Percentiles rank a stretch among this genome's conserved stretches.
These are phyloP conservation scores for Jamesozyma lodderae DNA, from an alignment of 805 yeast genomes.

Conservation along the genomic window DNA sequence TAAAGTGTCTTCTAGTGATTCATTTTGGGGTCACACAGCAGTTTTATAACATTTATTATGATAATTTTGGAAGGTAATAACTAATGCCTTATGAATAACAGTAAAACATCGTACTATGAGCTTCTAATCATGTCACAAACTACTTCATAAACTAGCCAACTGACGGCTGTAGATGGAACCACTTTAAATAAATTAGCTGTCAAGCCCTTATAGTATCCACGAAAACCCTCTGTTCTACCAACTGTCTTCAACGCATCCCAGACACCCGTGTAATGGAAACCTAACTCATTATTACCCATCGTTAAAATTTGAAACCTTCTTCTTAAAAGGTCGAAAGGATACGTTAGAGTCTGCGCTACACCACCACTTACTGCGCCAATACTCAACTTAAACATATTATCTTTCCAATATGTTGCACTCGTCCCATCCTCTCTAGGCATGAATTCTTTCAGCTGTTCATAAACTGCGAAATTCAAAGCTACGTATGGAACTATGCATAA, in stretches of 20 bases:
- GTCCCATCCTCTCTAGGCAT: slow-evolving; percentile 28
- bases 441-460: slow-evolving; percentile 67
- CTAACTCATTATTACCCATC: slow-evolving; percentile 62
- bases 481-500: slow-evolving; percentile 95
- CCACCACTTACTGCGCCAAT: slow-evolving; percentile 88
- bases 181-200: slow-evolving; percentile 71
- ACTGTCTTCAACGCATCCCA: slow-evolving; percentile 65
- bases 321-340: slow-evolving; percentile 84
- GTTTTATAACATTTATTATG: too few species aligned
- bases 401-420: slow-evolving; percentile 14
- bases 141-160: slow-evolving; percentile 80
- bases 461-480: slow-evolving; percentile 83
- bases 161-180: slow-evolving; percentile 90
- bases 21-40: too few species aligned
- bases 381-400: slow-evolving; percentile 45
- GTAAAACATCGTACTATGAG: neutral
- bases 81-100: neutral
- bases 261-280: slow-evolving; percentile 74
- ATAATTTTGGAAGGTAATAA: slow-evolving; percentile 2
- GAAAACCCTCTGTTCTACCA: slow-evolving; percentile 57
- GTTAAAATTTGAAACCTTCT: slow-evolving; percentile 86
- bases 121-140: slow-evolving; percentile 24
- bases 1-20: too few species aligned
- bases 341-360: slow-evolving; percentile 79
- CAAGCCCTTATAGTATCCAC: slow-evolving; percentile 81